Conservation (phyloP, 306 rosid species). For the Quercus mongolica region DNA sequence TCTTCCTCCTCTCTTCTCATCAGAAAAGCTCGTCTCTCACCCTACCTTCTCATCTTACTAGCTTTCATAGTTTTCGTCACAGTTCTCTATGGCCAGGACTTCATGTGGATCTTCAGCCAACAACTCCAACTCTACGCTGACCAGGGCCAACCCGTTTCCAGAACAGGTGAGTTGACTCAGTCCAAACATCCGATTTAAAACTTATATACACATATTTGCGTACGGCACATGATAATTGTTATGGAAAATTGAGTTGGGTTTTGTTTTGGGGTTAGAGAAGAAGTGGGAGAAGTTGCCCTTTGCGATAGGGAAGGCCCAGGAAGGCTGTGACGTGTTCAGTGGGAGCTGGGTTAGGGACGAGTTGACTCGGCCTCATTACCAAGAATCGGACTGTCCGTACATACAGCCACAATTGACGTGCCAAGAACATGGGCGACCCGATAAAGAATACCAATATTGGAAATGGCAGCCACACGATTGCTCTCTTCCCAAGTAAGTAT, state of each 20-base stretch:
- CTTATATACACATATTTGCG: not conserved
- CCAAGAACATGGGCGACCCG: conserved; percentile 82
- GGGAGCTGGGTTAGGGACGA: conserved; percentile 90
- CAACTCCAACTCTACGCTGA: conserved; percentile 48
- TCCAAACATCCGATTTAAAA: not conserved
- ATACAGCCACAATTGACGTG: conserved; percentile 95
- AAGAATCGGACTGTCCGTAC: conserved; percentile 95
- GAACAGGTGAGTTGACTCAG: conserved; percentile 49
- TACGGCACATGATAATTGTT: not conserved
- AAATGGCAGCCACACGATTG: conserved; percentile 90
- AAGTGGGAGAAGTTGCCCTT: conserved; percentile 49
- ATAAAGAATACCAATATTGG: conserved; percentile 68
- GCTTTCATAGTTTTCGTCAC: conserved; percentile 71
- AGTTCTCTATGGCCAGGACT: conserved; percentile 62
- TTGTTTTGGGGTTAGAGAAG: conserved; percentile 36
- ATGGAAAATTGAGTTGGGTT: conserved; percentile 9
- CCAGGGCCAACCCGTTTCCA: conserved; percentile 23
- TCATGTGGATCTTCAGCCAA: conserved; percentile 59
- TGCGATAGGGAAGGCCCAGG: conserved; percentile 49
- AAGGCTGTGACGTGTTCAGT: conserved; percentile 70
- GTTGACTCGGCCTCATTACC: conserved; percentile 63
- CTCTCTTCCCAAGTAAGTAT: conserved; percentile 70
- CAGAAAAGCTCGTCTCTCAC: conserved; percentile 63
- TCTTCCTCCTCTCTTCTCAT: conserved; percentile 41
- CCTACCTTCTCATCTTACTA: conserved; percentile 63